Evolutionary conservation across 2,329 filamentous ascomycete genomes (phyloP), one percentile per base, ranked within the genome.

Genomic region (Aspergillus vadensis): DNA sequence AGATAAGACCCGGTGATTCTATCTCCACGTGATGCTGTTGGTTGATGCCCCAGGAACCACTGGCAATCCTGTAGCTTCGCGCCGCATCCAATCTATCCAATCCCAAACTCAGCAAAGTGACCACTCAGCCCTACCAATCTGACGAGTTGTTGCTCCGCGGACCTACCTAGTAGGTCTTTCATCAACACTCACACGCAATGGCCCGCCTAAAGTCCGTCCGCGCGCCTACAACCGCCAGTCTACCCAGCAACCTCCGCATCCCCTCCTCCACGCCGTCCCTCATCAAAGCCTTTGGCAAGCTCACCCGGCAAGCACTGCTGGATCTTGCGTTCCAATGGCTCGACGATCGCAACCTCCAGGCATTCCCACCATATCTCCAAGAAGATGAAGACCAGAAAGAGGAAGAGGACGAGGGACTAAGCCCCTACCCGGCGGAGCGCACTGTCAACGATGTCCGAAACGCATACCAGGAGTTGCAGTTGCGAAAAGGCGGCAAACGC

Each of bases 321-420:
- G 85, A 87, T 0, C 83, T 96, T 8, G 89, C 85, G 0, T 82
- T 92, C 21, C 84, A 89, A 77, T 96, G 92, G 92, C 86, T 96
- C 3, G 85, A 89, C 59, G 85, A 88, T 52, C 80, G 82, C 64
- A 88, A 90, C 64, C 80, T 86, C 43, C 76, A 82, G 4, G 79
- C 84, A 17, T 88, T 85, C 47, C 80, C 80, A 1, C 89, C 89
- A 0, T 86, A 83, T 70, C 83, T 89, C 49, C 81, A 71, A 63
- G 74, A 41, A 69, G 78, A 82, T n/a, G 79, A 84, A 17, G 77
- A 67, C 1, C 70, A 82, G 7, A 77, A 80, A 47, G n/a, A 32
- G 23, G 53, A 47, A 0, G 52, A 55, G 4, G 53, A 86, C 1
- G 85, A 89, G 58, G 81, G 81, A 36, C 82, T 86, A 60, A 88